Evolutionary conservation across 1,139 yeast species (phyloP), one percentile per base, ranked within the genome.

Genomic region (Sugiyamaella neomexicana): DNA sequence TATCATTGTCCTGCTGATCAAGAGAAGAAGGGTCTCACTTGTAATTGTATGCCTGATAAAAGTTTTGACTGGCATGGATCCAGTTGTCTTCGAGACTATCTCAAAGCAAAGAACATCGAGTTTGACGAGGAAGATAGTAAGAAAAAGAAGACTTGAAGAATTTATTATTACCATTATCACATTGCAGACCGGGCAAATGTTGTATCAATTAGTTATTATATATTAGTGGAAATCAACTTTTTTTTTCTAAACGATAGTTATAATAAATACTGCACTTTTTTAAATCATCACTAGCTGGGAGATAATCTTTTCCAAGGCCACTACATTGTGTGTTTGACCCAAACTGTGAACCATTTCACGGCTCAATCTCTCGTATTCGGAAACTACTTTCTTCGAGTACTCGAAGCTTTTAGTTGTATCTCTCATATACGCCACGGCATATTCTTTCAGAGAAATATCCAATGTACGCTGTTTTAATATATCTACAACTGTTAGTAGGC

Each of bases 1-100:
- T 75, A 78, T 59, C 84, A 87, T 68, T 88, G 95, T 75, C 96
- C 95, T 1, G 77, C 62, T 4, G 40, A 52, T 41, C 65, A 62
- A 45, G 45, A 32, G 10, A 52, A 50, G 16, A 57, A 58, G 55
- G 55, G 55, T 10, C 57, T 64, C 41, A 50, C 52, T 31, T 66
- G 69, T 54, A 50, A 57, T 7, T 63, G 67, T 44, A 4, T 56
- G 42, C 61, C 63, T 5, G 38, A 37, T 5, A 50, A 56, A 34
- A 49, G 62, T 4, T 65, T 65, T 55, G 68, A 65, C 54, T 61
- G 62, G 61, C 66, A 63, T 44, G 56, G 49, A 34, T 57, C 62
- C 8, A 62, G 66, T 25, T 66, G 69, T 49, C 53, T 66, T 25
- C 42, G 60, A 20, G 57, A 55, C 32, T 66, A 58, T 48, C 36